These are phyloP conservation scores for Cytospora leucostoma DNA, from an alignment of 2,329 filamentous ascomycete species.

Conservation along the genomic window DNA sequence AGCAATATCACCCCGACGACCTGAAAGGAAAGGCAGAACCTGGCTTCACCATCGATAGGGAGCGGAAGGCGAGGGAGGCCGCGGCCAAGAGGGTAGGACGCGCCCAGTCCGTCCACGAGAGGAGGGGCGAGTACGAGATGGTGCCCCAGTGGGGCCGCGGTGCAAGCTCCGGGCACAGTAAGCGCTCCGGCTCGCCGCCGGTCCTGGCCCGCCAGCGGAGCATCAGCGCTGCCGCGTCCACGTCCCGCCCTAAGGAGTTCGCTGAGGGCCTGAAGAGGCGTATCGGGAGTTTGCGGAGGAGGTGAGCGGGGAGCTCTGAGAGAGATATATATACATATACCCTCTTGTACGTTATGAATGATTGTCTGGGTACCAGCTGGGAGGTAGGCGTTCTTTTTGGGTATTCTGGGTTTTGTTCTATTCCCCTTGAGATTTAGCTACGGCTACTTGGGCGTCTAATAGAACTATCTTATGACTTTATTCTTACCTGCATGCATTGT, in stretches of 20 bases:
- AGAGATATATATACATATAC: neutral
- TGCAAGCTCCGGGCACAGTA: slow-evolving; percentile 23
- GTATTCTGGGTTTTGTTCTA: neutral
- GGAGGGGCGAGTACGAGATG: slow-evolving; percentile 51
- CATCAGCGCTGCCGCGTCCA: slow-evolving; percentile 41
- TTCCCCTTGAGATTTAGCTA: neutral
- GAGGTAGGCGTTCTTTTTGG: neutral
- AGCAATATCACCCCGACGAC: slow-evolving; percentile 74
- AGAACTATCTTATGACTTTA: neutral
- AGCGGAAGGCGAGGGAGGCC: slow-evolving; percentile 60
- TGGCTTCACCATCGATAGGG: slow-evolving; percentile 69
- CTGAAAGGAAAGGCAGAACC: slow-evolving; percentile 83
- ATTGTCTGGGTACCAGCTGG: neutral
- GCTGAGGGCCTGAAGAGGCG: slow-evolving; percentile 55
- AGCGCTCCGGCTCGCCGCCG: slow-evolving; percentile 30
- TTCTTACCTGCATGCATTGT: neutral
- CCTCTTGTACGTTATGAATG: neutral
- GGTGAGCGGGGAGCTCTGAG: slow-evolving; percentile 36
- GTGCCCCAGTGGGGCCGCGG: slow-evolving; percentile 37
- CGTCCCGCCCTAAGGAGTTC: slow-evolving; percentile 44
- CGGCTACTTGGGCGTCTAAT: neutral
- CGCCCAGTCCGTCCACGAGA: slow-evolving; percentile 31
- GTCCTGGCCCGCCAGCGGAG: slow-evolving; percentile 42
- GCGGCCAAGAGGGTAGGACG: slow-evolving; percentile 30
- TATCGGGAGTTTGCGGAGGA: slow-evolving; percentile 54